Evolutionary conservation across 305 asterid species (phyloP).

Genomic region (Fraxinus baroniana): DNA sequence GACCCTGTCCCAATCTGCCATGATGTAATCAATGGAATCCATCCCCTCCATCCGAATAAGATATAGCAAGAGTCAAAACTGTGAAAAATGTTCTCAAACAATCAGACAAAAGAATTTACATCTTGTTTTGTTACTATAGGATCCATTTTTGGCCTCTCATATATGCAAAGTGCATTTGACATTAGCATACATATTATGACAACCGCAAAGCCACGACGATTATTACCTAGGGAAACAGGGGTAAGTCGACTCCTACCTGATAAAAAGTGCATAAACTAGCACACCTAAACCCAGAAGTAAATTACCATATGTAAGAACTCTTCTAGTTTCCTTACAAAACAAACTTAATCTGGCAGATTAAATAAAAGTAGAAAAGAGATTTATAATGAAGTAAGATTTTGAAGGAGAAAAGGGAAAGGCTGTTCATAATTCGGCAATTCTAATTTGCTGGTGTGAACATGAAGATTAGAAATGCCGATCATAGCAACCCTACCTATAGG

Average conservation of each 20-base stretch:
- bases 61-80: not conserved
- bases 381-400: constrained; percentile 29
- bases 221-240: constrained; percentile 27
- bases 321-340: not conserved
- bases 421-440: constrained; percentile 49
- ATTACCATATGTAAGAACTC: constrained; percentile 4
- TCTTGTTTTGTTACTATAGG: too few species aligned
- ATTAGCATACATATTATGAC: not conserved
- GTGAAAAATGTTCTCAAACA: not conserved
- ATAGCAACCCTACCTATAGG: constrained; percentile 16
- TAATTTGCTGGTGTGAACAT: constrained; percentile 48
- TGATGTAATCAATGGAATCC: not conserved
- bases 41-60: not conserved
- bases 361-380: not conserved
- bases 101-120: not conserved
- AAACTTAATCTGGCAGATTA: constrained; percentile 10
- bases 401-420: constrained; percentile 50
- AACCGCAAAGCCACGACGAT: not conserved
- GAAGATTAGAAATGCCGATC: constrained; percentile 33
- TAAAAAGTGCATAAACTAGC: constrained; percentile 21
- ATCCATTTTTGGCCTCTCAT: too few species aligned
- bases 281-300: constrained; percentile 18
- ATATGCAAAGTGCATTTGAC: not conserved
- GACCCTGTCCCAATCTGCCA: not conserved
- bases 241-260: constrained; percentile 31